These are phyloP conservation scores for Cryptococcus sp. DNA, from an alignment of 1,284 basidiomycete genomes.

Conservation along the genomic window DNA sequence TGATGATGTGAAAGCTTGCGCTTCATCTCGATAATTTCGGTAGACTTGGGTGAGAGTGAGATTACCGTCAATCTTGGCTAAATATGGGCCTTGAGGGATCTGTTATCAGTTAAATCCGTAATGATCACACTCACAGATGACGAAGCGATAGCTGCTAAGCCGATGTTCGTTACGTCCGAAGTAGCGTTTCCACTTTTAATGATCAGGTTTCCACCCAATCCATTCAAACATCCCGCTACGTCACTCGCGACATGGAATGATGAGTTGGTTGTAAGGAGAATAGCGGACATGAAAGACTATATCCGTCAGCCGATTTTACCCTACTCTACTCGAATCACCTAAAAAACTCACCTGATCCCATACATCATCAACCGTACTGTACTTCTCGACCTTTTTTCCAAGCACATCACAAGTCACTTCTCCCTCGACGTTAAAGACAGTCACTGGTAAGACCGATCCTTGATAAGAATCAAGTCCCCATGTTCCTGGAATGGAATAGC, in stretches of 20 bases:
- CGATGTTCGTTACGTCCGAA: constrained; percentile 13
- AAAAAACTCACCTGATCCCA: constrained; percentile 20
- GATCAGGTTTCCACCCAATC: constrained; percentile 18
- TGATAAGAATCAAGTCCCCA: constrained; percentile 12
- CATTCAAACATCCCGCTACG: constrained; percentile 15
- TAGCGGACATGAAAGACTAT: constrained; percentile 16
- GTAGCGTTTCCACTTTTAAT: constrained; percentile 19
- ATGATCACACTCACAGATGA: neutral
- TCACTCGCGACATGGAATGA: constrained; percentile 16
- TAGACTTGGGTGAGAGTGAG: constrained; percentile 25
- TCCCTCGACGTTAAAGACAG: constrained; percentile 21
- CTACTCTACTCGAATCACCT: neutral
- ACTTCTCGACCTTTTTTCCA: constrained; percentile 15
- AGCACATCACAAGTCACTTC: constrained; percentile 23
- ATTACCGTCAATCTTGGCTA: constrained; percentile 15
- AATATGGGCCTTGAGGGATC: constrained; percentile 29
- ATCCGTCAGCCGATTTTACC: neutral
- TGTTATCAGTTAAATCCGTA: neutral
- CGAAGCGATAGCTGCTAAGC: constrained; percentile 9
- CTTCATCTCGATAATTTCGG: constrained; percentile 26
- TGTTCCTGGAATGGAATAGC: constrained; percentile 9
- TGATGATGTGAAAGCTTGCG: constrained; percentile 25
- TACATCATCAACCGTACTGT: constrained; percentile 17
- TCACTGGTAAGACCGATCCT: constrained; percentile 12
- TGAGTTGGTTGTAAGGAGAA: constrained; percentile 11